Evolutionary conservation across 768 basidiomycete genomes (phyloP).

Genomic region (Rhizopogon vinicolor): DNA sequence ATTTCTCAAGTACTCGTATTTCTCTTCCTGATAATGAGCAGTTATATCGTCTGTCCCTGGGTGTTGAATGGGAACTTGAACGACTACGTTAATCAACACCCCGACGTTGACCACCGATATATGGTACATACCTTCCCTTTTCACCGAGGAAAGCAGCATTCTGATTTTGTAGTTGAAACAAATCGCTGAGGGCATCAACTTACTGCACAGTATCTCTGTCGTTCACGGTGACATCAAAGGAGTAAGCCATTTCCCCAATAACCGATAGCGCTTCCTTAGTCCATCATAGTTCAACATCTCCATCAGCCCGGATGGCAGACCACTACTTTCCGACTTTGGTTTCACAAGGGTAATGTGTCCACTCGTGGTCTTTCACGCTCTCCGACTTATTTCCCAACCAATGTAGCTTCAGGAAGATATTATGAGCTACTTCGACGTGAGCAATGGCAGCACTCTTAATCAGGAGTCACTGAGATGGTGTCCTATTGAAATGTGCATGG

Average conservation of each 20-base stretch:
- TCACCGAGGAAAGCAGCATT: neutral
- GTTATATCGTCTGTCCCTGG: conserved; percentile 59
- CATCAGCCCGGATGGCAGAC: conserved; percentile 39
- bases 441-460: neutral
- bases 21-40: conserved; percentile 14
- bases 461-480: conserved; percentile 39
- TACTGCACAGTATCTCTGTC: conserved; percentile 51
- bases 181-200: conserved; percentile 40
- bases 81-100: conserved; percentile 38
- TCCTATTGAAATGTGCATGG: conserved; percentile 50
- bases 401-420: conserved; percentile 51
- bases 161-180: conserved; percentile 34
- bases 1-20: neutral
- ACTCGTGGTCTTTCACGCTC: neutral
- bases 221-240: conserved; percentile 55
- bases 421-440: conserved; percentile 16
- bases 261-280: neutral
- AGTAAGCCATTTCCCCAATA: conserved; percentile 20
- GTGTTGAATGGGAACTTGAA: conserved; percentile 46
- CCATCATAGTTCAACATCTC: conserved; percentile 42
- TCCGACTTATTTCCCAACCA: neutral
- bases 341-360: conserved; percentile 39
- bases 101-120: conserved; percentile 37
- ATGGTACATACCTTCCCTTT: conserved; percentile 27
- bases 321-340: conserved; percentile 55